Percentiles rank a stretch among this genome's conserved stretches.
Evolutionary conservation across 2,329 filamentous ascomycete genomes (phyloP).

Genomic region (Botrytis paeoniae): DNA sequence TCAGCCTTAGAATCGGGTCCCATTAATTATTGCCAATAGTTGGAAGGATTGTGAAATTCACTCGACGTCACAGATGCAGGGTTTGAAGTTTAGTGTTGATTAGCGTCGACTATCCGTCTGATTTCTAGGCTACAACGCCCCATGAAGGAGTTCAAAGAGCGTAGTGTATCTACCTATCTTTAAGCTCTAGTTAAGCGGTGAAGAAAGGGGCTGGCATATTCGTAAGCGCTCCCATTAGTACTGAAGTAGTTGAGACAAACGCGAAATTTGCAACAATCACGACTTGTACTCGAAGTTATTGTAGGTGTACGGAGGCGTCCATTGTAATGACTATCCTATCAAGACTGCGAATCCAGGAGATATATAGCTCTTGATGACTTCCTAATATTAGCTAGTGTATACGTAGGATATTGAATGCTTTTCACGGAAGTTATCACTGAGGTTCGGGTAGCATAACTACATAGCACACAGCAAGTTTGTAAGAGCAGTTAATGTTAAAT

Average conservation of each 20-base stretch:
- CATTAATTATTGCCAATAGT: not conserved
- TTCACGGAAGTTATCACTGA: not conserved
- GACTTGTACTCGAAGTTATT: not conserved
- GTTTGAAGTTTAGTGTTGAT: not conserved
- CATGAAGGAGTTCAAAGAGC: too few relatives aligned
- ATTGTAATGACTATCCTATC: not conserved
- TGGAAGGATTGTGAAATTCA: not conserved
- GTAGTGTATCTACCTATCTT: not conserved
- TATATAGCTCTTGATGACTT: not conserved
- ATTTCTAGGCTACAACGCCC: not conserved
- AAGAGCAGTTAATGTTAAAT: not conserved
- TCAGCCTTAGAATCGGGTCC: not conserved
- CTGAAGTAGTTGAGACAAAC: not conserved
- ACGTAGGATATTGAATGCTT: not conserved
- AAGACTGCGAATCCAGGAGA: not conserved
- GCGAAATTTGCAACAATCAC: not conserved
- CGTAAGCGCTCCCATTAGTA: not conserved
- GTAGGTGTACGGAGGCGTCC: not conserved
- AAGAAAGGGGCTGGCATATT: not conserved
- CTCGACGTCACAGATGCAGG: not conserved
- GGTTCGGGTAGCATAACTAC: not conserved
- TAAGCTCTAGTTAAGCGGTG: not conserved
- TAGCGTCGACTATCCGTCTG: not conserved
- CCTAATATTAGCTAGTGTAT: not conserved
- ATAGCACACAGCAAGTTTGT: not conserved